Conservation (phyloP, 495 filamentous ascomycete genomes). For the Massariosphaeria phaeospora region DNA sequence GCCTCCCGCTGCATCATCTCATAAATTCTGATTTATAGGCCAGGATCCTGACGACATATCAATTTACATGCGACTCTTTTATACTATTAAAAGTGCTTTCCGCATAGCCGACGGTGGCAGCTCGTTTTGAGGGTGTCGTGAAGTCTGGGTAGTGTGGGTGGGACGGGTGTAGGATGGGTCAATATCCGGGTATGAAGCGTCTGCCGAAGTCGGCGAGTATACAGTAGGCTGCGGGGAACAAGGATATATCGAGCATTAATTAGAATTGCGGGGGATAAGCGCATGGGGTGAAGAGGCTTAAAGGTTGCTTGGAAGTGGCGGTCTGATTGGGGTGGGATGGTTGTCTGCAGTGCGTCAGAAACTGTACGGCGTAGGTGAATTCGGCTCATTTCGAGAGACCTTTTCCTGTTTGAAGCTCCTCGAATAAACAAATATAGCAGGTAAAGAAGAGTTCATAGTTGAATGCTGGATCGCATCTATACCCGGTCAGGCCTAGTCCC, state of each 20-base stretch:
- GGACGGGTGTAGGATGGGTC: too few relatives aligned
- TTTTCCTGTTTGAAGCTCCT: too few relatives aligned
- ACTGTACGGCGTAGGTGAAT: too few relatives aligned
- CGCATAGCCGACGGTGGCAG: background rate
- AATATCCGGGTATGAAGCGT: too few relatives aligned
- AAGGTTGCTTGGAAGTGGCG: background rate
- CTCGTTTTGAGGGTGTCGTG: background rate
- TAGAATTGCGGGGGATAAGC: constrained; percentile 10
- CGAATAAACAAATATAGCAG: too few relatives aligned
- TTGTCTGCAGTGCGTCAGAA: too few relatives aligned
- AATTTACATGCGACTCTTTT: constrained; percentile 16
- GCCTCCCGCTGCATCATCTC: constrained; percentile 2
- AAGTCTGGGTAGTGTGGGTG: background rate
- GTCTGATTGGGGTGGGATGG: too few relatives aligned
- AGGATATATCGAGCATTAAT: constrained; percentile 1
- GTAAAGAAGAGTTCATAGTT: too few relatives aligned
- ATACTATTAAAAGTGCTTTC: constrained; percentile 4
- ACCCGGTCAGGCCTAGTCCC: too few relatives aligned
- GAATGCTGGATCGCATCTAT: too few relatives aligned
- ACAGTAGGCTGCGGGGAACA: constrained; percentile 1
- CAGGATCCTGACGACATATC: constrained; percentile 7
- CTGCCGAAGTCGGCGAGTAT: background rate
- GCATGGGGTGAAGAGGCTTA: background rate
- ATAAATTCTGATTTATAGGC: constrained; percentile 12
- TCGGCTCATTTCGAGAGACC: too few relatives aligned